phyloP scores from a whole-genome alignment of 345 rosid species.

The Gossypium bickii region DNA sequence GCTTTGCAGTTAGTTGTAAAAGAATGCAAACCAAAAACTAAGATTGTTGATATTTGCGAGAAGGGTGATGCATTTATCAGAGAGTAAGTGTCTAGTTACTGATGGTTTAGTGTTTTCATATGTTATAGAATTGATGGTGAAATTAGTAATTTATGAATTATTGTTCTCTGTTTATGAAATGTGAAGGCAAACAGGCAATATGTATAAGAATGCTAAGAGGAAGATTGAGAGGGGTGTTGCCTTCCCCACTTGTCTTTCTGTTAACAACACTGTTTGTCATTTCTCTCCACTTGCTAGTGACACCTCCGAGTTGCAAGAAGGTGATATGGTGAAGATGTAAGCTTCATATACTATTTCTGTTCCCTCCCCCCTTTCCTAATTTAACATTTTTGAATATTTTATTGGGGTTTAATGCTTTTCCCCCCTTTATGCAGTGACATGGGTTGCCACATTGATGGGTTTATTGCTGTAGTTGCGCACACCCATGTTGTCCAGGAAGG shows the following conservation, averaged over 20 bases:
- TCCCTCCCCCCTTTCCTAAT: not conserved
- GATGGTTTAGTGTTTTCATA: not conserved
- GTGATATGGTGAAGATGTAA: conserved; percentile 88
- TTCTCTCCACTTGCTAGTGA: conserved; percentile 89
- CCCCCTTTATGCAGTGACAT: conserved; percentile 50
- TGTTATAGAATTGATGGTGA: not conserved
- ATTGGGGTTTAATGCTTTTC: not conserved
- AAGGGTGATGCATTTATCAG: conserved; percentile 76
- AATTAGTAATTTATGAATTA: conserved; percentile 2
- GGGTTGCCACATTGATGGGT: conserved; percentile 99
- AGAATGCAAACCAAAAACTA: conserved; percentile 75
- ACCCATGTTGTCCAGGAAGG: conserved; percentile 82
- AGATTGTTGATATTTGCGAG: conserved; percentile 90
- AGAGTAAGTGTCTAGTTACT: conserved; percentile 50
- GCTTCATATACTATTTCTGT: not conserved
- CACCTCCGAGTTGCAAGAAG: conserved; percentile 69
- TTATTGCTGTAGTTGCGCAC: conserved; percentile 88
- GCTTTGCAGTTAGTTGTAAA: conserved; percentile 73
- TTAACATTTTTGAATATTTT: not conserved
- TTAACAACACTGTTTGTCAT: conserved; percentile 83
- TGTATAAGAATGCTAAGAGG: conserved; percentile 94
- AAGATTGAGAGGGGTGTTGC: conserved; percentile 94
- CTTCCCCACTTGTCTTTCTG: conserved; percentile 90
- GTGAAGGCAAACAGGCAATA: conserved; percentile 71
- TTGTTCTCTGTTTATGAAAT: not conserved